These are phyloP conservation scores for Auricularia cornea DNA, from an alignment of 768 basidiomycete species.

Conservation along the genomic window DNA sequence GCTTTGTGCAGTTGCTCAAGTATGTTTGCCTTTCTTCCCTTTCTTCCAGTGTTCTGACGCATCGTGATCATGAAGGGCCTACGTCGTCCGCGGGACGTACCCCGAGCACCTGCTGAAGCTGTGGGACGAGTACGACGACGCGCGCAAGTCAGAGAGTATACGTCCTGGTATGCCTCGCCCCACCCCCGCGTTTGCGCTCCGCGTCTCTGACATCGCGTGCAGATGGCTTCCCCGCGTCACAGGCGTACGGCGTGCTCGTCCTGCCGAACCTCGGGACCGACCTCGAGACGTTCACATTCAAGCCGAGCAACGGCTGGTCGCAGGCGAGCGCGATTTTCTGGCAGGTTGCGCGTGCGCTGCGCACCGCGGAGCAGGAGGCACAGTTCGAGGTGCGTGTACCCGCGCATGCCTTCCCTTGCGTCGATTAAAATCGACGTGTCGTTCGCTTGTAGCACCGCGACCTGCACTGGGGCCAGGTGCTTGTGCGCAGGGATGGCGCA, in stretches of 20 bases:
- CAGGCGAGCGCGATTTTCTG: constrained; percentile 87
- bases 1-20: constrained; percentile 68
- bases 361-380: constrained; percentile 68
- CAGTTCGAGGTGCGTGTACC: constrained; percentile 70
- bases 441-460: constrained; percentile 73
- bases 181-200: constrained; percentile 9
- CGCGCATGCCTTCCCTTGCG: not conserved
- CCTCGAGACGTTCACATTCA: constrained; percentile 76
- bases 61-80: constrained; percentile 43
- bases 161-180: constrained; percentile 57
- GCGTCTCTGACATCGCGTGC: not conserved
- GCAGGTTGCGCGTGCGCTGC: constrained; percentile 75
- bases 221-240: constrained; percentile 71
- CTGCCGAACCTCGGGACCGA: constrained; percentile 87
- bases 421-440: too few relatives aligned
- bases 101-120: constrained; percentile 66
- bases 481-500: constrained; percentile 44
- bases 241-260: constrained; percentile 84
- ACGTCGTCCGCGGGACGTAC: constrained; percentile 80
- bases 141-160: constrained; percentile 74
- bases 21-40: constrained; percentile 14
- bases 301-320: constrained; percentile 59
- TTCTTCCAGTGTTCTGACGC: not conserved
- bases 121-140: constrained; percentile 79
- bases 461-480: constrained; percentile 96